Percentiles rank a stretch among this genome's conserved stretches.
Conservation (phyloP, 768 basidiomycete species). For the Cystofilobasidium ferigula region DNA sequence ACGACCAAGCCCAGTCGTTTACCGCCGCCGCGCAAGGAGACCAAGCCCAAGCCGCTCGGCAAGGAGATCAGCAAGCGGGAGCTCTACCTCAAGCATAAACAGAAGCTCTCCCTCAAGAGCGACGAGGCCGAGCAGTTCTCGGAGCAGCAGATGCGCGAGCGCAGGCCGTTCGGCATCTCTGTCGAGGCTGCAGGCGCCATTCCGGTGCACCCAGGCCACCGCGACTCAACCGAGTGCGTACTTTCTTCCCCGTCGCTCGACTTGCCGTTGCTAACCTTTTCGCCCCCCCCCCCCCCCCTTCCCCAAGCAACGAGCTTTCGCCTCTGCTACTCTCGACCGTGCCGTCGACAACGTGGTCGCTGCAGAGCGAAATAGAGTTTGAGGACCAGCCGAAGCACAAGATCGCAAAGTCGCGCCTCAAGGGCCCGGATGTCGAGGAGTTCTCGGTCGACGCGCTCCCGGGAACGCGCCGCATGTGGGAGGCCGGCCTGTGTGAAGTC, state of each 20-base stretch:
- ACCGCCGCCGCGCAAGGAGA: not conserved
- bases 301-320: not conserved
- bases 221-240: slow-evolving; percentile 2
- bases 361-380: slow-evolving; percentile 3
- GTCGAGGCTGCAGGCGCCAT: slow-evolving; percentile 1
- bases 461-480: slow-evolving; percentile 30
- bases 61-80: slow-evolving; percentile 9
- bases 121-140: not conserved
- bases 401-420: slow-evolving; percentile 6
- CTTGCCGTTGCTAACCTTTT: too few species aligned
- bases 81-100: not conserved
- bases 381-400: slow-evolving; percentile 11
- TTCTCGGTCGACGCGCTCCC: slow-evolving; percentile 33
- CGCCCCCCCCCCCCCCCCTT: not conserved
- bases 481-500: slow-evolving; percentile 35
- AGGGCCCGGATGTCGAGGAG: slow-evolving; percentile 27
- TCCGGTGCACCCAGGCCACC: not conserved
- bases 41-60: not conserved
- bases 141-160: too few species aligned
- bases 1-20: not conserved
- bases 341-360: slow-evolving; percentile 16
- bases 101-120: not conserved
- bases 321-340: not conserved
- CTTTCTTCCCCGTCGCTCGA: not conserved
- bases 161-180: too few species aligned